These are phyloP conservation scores for Sedum album DNA, from an alignment of 164 flowering plant genomes.

Conservation along the genomic window DNA sequence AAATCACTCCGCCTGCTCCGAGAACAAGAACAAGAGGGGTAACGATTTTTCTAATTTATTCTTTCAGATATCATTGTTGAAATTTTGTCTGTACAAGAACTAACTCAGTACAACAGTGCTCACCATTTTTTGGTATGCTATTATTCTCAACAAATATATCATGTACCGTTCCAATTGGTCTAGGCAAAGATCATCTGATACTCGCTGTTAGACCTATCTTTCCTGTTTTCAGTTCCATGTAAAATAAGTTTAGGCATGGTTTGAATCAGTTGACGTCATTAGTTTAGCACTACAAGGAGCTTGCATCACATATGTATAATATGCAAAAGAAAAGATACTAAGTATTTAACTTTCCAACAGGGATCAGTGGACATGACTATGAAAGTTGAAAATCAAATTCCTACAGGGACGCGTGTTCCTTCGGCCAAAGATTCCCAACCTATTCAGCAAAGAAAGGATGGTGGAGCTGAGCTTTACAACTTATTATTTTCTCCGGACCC, in stretches of 20 bases:
- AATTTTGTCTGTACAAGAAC: too few relatives aligned
- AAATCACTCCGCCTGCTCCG: constrained; percentile 12
- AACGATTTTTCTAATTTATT: constrained; percentile 7
- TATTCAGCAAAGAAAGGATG: constrained; percentile 7
- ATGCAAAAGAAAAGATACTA: too few relatives aligned
- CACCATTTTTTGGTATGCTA: too few relatives aligned
- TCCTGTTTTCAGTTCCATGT: too few relatives aligned
- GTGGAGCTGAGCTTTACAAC: constrained; percentile 10
- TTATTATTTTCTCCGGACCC: constrained; percentile 7
- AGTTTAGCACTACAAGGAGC: background rate
- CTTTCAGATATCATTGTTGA: too few relatives aligned
- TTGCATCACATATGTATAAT: background rate
- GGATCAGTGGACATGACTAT: constrained; percentile 19
- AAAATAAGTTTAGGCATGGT: too few relatives aligned
- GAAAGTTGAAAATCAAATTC: background rate
- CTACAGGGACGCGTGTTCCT: constrained; percentile 3
- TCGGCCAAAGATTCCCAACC: background rate
- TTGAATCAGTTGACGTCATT: too few relatives aligned
- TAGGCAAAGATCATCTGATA: too few relatives aligned
- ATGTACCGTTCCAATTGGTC: too few relatives aligned
- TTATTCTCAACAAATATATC: too few relatives aligned
- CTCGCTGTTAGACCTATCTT: too few relatives aligned
- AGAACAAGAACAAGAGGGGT: constrained; percentile 28
- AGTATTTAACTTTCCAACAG: constrained; percentile 10
- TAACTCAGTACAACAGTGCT: too few relatives aligned